Percentiles rank a stretch among this genome's conserved stretches.
These are phyloP conservation scores for Apiospora hydei DNA, from an alignment of 2,329 filamentous ascomycete species.

Conservation along the genomic window DNA sequence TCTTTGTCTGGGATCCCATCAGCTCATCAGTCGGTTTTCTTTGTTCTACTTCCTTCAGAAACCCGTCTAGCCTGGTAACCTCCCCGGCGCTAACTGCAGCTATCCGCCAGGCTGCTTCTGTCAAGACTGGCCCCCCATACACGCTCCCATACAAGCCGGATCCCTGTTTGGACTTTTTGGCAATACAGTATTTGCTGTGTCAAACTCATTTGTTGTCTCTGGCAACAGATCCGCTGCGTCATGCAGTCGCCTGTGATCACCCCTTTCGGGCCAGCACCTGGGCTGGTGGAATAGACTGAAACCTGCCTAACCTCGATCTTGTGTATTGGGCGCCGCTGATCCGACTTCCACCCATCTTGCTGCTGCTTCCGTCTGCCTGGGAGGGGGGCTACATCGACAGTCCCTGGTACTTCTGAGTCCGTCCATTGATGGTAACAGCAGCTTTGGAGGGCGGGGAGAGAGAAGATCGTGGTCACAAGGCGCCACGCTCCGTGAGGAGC, in stretches of 20 bases:
- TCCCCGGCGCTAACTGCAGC: constrained; percentile 57
- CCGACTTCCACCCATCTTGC: constrained; percentile 37
- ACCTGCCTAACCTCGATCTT: constrained; percentile 47
- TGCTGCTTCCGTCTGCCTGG: background rate
- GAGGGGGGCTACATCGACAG: background rate
- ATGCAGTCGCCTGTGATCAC: constrained; percentile 50
- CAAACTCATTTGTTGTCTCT: constrained; percentile 50
- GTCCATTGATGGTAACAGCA: constrained; percentile 33
- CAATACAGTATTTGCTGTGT: constrained; percentile 49
- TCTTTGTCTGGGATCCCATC: constrained; percentile 46
- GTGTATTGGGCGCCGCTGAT: constrained; percentile 37
- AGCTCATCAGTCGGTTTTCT: constrained; percentile 47
- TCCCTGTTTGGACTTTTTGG: constrained; percentile 50
- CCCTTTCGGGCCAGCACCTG: constrained; percentile 45
- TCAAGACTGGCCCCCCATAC: constrained; percentile 45
- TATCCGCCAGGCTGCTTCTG: constrained; percentile 51
- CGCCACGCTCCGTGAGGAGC: constrained; percentile 31
- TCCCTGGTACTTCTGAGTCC: background rate
- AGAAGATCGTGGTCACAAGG: background rate
- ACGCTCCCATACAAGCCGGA: constrained; percentile 48
- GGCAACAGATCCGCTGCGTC: constrained; percentile 47
- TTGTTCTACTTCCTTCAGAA: constrained; percentile 54
- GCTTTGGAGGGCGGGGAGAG: constrained; percentile 29
- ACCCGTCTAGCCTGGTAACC: constrained; percentile 45
- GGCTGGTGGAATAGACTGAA: constrained; percentile 49